These are phyloP conservation scores for Lomentospora prolificans DNA, from an alignment of 2,329 filamentous ascomycete genomes.

Conservation along the genomic window DNA sequence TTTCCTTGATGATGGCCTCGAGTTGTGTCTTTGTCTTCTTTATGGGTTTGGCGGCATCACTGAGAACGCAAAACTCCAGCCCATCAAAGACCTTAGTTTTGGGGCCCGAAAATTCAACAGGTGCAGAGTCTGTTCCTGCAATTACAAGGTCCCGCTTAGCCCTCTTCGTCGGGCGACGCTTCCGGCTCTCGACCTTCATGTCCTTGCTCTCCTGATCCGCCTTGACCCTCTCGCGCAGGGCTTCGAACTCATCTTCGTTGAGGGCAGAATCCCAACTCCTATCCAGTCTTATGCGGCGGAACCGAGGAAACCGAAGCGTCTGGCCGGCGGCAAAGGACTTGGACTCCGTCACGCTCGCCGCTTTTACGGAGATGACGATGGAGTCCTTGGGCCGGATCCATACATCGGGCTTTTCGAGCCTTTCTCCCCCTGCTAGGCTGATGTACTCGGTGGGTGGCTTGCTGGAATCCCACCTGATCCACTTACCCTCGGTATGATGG, in stretches of 20 bases:
- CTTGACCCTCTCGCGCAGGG: slow-evolving; percentile 59
- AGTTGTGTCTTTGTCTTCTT: slow-evolving; percentile 73
- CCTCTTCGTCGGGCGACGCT: slow-evolving; percentile 43
- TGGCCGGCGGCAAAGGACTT: slow-evolving; percentile 67
- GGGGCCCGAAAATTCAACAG: slow-evolving; percentile 40
- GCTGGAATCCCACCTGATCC: slow-evolving; percentile 72
- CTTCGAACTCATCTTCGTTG: slow-evolving; percentile 66
- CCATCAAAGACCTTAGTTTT: slow-evolving; percentile 62
- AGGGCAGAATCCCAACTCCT: slow-evolving; percentile 75
- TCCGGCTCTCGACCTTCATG: slow-evolving; percentile 66
- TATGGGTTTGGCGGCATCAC: slow-evolving; percentile 57
- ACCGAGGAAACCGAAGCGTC: slow-evolving; percentile 85
- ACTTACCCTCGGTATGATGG: slow-evolving; percentile 83
- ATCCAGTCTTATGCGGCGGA: slow-evolving; percentile 72
- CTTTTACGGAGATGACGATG: slow-evolving; percentile 80
- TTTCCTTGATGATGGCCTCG: slow-evolving; percentile 69
- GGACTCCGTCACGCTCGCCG: slow-evolving; percentile 63
- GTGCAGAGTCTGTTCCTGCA: slow-evolving; percentile 50
- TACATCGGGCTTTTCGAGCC: slow-evolving; percentile 73
- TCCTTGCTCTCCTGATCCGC: slow-evolving; percentile 57
- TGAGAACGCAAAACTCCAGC: slow-evolving; percentile 74
- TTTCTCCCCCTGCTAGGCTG: slow-evolving; percentile 67
- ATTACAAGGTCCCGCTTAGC: slow-evolving; percentile 63
- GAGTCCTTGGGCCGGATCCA: slow-evolving; percentile 91
- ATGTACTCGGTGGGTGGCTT: slow-evolving; percentile 70